Evolutionary conservation across 1,284 basidiomycete genomes (phyloP), one percentile per base, ranked within the genome.

Genomic region (Irpex lacteus): DNA sequence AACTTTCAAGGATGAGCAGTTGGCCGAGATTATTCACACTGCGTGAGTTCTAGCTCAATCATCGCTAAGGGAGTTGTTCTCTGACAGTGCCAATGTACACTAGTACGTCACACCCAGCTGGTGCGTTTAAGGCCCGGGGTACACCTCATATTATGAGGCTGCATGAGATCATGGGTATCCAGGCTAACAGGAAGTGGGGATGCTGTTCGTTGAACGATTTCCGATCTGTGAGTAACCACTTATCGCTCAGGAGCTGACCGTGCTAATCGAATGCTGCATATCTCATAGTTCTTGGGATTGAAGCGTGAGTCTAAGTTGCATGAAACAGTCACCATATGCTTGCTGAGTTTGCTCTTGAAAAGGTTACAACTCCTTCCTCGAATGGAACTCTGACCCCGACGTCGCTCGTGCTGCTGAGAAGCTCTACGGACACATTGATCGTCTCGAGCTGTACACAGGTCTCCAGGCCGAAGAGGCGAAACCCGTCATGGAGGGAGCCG

Each of bases 161-260:
- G 32, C 85, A 94, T 66, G 93, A 95, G 73, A 82, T 94, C 55
- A 90, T 95, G 86, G 90, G 91, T 59, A 92, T 95, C 64, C 86
- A 91, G 70, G 83, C 90, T 67, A 90, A 86, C 69, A 82, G 93
- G 32, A 71, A 75, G n/a, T 95, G 93, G 93, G 91, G 91, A 55
- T 85, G 89, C 40, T 95, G 92, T 72, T 89, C 90, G 3, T 74
- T 96, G 68, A 96, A 96, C 70, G 94, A 96, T 70, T 95, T 95
- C 78, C 82, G 93, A 63, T 85, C 84, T 80, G 87, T 85, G 60
- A 61, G 77, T 47, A 44, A n/a, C 40, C 40, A 32, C 32, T 32
- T 2, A 32, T 32, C 32, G 32, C 32, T 32, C 32, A 5, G 0
- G 32, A 4, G 32, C 4, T 5, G 0, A 3, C 5, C 1, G 0